These are phyloP conservation scores for Xylaria digitata DNA, from an alignment of 2,329 filamentous ascomycete species.

Conservation along the genomic window DNA sequence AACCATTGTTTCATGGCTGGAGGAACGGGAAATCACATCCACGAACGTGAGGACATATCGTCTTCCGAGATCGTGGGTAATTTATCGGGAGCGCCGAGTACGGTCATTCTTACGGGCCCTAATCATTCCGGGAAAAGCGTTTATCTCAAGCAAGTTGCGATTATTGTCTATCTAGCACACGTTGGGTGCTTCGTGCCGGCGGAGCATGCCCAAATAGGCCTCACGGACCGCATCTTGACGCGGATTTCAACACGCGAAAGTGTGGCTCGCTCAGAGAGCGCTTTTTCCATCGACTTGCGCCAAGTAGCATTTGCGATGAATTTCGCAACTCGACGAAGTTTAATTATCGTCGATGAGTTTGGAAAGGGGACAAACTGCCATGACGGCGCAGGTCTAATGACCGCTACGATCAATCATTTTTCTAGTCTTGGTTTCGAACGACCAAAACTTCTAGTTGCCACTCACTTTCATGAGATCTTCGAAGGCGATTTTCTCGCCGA, in stretches of 20 bases:
- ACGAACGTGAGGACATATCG: conserved; percentile 30
- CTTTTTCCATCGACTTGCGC: conserved; percentile 82
- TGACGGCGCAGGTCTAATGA: conserved; percentile 69
- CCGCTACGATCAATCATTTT: conserved; percentile 69
- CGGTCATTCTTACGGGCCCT: conserved; percentile 87
- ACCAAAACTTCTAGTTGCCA: conserved; percentile 70
- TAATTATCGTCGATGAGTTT: conserved; percentile 95
- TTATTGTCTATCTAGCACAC: conserved; percentile 93
- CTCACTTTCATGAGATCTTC: conserved; percentile 78
- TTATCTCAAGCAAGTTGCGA: conserved; percentile 90
- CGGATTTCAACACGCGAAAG: conserved; percentile 80
- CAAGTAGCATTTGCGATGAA: conserved; percentile 83
- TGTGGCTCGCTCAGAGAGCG: conserved; percentile 68
- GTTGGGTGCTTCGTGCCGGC: conserved; percentile 94
- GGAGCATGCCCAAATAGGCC: conserved; percentile 76
- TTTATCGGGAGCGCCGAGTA: conserved; percentile 62
- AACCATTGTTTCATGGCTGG: conserved; percentile 81
- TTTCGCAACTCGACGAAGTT: conserved; percentile 78
- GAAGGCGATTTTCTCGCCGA: conserved; percentile 68
- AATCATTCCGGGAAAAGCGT: conserved; percentile 98
- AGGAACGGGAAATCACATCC: conserved; percentile 57
- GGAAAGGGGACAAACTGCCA: conserved; percentile 71
- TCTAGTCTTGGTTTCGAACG: conserved; percentile 56
- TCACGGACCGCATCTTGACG: conserved; percentile 94
- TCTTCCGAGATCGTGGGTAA: conserved; percentile 27